Evolutionary conservation across 805 yeast species (phyloP).

Genomic region (Saitoella complicata): DNA sequence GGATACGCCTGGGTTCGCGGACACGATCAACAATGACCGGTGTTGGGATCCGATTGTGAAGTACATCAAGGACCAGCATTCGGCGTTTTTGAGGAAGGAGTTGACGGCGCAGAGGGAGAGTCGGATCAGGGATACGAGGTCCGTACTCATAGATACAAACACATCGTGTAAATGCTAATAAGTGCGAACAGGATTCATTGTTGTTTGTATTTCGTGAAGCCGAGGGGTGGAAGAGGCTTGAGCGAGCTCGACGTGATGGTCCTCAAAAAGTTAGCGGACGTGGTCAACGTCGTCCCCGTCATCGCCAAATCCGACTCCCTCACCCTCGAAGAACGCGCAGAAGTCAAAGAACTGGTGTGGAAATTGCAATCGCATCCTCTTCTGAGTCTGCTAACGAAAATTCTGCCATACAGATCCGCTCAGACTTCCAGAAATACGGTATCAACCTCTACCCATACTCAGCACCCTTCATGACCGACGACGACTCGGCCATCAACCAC

Average conservation of each 20-base stretch:
- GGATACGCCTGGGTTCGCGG: conserved; percentile 98
- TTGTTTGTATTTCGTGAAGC: conserved; percentile 77
- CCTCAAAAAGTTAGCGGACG: conserved; percentile 68
- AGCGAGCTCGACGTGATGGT: conserved; percentile 52
- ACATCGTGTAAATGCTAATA: no score
- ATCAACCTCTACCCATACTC: conserved; percentile 63
- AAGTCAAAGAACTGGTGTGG: conserved; percentile 51
- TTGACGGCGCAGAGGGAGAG: conserved; percentile 64
- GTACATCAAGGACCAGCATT: conserved; percentile 75
- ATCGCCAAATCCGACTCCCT: conserved; percentile 87
- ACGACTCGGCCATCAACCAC: conserved; percentile 29
- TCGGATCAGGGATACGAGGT: conserved; percentile 61
- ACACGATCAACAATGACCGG: conserved; percentile 59
- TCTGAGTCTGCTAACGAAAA: conserved; percentile 56
- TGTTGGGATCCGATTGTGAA: conserved; percentile 86
- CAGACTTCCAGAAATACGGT: conserved; percentile 53
- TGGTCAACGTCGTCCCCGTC: conserved; percentile 85
- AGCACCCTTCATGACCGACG: conserved; percentile 37
- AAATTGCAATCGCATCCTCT: conserved; percentile 56
- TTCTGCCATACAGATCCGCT: conserved; percentile 26
- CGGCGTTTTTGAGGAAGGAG: conserved; percentile 77
- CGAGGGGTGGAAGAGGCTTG: conserved; percentile 34
- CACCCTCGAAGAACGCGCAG: conserved; percentile 68
- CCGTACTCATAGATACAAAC: no score
- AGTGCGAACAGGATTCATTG: conserved; percentile 47